Percentiles rank a stretch among this genome's conserved stretches.
phyloP scores from a whole-genome alignment of 257 asterid genomes.

The Petrea volubilis region DNA sequence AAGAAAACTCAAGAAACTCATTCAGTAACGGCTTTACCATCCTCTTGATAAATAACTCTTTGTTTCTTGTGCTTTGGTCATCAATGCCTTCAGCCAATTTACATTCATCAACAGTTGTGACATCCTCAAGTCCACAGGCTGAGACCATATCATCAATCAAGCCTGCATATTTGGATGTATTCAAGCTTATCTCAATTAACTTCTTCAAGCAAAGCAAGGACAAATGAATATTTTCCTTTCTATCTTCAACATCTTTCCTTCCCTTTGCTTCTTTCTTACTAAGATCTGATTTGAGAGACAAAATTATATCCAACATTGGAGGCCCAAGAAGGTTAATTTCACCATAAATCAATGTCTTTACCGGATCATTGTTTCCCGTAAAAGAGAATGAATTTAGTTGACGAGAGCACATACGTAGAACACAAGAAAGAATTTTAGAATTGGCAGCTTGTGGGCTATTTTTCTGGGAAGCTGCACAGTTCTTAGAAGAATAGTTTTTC shows the following conservation, averaged over 20 bases:
- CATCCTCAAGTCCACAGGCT: constrained; percentile 41
- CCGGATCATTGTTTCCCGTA: constrained; percentile 58
- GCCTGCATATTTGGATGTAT: constrained; percentile 41
- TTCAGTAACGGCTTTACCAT: constrained; percentile 52
- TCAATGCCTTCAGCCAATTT: constrained; percentile 47
- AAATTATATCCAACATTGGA: constrained; percentile 60
- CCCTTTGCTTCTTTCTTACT: constrained; percentile 55
- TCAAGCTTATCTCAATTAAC: constrained; percentile 51
- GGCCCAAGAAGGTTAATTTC: constrained; percentile 74
- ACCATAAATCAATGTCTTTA: constrained; percentile 59
- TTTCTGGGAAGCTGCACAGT: constrained; percentile 46
- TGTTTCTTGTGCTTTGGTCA: constrained; percentile 50
- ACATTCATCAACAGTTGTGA: constrained; percentile 33
- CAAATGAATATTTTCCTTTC: constrained; percentile 57
- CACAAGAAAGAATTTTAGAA: constrained; percentile 41
- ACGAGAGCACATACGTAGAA: constrained; percentile 51
- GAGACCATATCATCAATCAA: constrained; percentile 61
- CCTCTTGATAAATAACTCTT: constrained; percentile 57
- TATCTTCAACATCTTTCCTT: constrained; percentile 52
- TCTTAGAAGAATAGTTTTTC: constrained; percentile 34
- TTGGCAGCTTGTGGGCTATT: constrained; percentile 45
- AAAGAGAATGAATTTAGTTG: constrained; percentile 50
- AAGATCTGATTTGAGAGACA: constrained; percentile 47
- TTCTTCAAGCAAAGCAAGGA: constrained; percentile 70
- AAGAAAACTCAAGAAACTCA: constrained; percentile 53